Evolutionary conservation across 768 basidiomycete species (phyloP).

Genomic region (Calocybe indica): DNA sequence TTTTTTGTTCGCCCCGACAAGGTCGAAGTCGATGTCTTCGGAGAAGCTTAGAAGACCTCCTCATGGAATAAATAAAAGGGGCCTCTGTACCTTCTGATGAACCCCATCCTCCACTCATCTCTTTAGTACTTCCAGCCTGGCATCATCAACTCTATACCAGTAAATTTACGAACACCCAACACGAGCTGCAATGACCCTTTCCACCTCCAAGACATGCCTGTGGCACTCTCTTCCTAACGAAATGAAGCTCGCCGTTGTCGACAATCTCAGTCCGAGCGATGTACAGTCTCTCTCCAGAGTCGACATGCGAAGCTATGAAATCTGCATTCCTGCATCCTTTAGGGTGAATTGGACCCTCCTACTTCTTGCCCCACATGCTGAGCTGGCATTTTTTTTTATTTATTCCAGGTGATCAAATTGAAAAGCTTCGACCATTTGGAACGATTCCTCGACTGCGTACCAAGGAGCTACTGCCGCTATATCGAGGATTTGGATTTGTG

Average conservation of each 20-base stretch:
- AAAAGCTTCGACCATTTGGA: constrained; percentile 37
- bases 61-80: constrained; percentile 6
- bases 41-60: constrained; percentile 12
- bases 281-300: constrained; percentile 43
- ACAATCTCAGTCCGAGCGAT: constrained; percentile 37
- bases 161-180: constrained; percentile 6
- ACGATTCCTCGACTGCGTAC: constrained; percentile 52
- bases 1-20: constrained; percentile 1
- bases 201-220: constrained; percentile 16
- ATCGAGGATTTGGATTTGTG: constrained; percentile 50
- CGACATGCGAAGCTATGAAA: constrained; percentile 42
- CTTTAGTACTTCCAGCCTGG: not conserved
- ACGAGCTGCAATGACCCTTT: constrained; percentile 12
- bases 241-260: constrained; percentile 55
- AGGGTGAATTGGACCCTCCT: constrained; percentile 31
- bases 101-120: not conserved
- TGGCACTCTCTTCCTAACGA: constrained; percentile 64
- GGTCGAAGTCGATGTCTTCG: constrained; percentile 24
- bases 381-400: constrained; percentile 9
- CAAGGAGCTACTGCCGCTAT: constrained; percentile 42
- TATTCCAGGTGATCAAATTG: constrained; percentile 43
- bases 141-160: not conserved
- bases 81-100: not conserved
- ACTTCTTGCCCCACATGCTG: not conserved
- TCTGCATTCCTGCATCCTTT: constrained; percentile 56